phyloP scores from a whole-genome alignment of 2,329 filamentous ascomycete genomes.

The Dendrostoma leiphaemia region DNA sequence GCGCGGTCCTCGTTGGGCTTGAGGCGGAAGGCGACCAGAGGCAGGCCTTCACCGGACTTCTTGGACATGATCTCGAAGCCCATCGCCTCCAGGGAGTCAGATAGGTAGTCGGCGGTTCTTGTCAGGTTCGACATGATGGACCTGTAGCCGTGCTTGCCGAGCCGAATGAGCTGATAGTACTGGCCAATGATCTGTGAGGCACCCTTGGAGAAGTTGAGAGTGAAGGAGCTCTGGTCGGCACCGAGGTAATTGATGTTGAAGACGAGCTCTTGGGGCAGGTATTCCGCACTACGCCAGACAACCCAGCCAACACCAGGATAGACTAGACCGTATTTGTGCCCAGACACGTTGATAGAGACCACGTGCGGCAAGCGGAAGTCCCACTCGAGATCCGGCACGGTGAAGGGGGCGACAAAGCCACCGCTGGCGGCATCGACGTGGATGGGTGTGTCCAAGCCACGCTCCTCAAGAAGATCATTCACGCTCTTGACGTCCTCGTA shows the following conservation, averaged over 20 bases:
- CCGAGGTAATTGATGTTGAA: conserved; percentile 99
- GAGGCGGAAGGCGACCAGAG: conserved; percentile 86
- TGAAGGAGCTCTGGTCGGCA: conserved; percentile 92
- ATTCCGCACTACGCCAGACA: conserved; percentile 81
- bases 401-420: conserved; percentile 74
- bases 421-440: conserved; percentile 18
- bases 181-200: conserved; percentile 93
- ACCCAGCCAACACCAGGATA: conserved; percentile 95
- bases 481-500: conserved; percentile 93
- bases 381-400: conserved; percentile 76
- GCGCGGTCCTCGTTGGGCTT: conserved; percentile 56
- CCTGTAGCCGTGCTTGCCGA: conserved; percentile 89
- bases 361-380: conserved; percentile 89
- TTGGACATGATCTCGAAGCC: conserved; percentile 90
- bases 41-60: conserved; percentile 72
- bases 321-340: conserved; percentile 69
- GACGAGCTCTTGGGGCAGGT: conserved; percentile 83
- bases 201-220: conserved; percentile 95
- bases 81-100: conserved; percentile 66
- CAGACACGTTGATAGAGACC: conserved; percentile 90
- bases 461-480: conserved; percentile 80
- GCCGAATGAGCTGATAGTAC: conserved; percentile 94
- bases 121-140: conserved; percentile 94
- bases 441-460: conserved; percentile 75
- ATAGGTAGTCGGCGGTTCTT: conserved; percentile 83